Evolutionary conservation across 2,329 filamentous ascomycete genomes (phyloP).

Genomic region (Monosporascus sp.): DNA sequence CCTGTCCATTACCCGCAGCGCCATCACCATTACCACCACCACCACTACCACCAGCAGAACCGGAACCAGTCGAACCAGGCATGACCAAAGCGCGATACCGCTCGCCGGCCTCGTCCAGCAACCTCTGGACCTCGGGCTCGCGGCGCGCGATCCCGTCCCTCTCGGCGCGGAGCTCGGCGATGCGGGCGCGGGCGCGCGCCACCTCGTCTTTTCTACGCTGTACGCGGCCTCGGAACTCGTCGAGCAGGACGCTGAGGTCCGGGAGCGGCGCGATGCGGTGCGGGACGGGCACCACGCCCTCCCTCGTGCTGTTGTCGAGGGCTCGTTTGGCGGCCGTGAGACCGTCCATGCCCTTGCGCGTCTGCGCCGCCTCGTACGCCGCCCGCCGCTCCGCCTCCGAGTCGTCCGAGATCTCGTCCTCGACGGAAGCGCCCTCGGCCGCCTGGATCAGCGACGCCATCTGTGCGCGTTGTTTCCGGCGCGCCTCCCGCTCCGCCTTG

Average conservation of each 20-base stretch:
- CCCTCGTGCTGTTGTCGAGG: slow-evolving; percentile 16
- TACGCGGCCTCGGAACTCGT: slow-evolving; percentile 53
- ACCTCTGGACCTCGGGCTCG: slow-evolving; percentile 72
- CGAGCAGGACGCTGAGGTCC: slow-evolving; percentile 64
- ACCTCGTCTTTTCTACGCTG: slow-evolving; percentile 55
- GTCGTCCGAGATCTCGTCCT: slow-evolving; percentile 59
- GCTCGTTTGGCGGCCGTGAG: slow-evolving; percentile 39
- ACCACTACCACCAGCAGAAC: background rate
- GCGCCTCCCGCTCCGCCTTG: slow-evolving; percentile 70
- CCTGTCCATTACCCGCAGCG: background rate
- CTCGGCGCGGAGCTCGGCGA: slow-evolving; percentile 56
- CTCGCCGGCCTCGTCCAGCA: slow-evolving; percentile 76
- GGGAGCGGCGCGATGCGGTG: slow-evolving; percentile 75
- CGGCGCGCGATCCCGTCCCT: slow-evolving; percentile 58
- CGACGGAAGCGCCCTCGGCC: slow-evolving; percentile 51
- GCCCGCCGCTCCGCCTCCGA: slow-evolving; percentile 66
- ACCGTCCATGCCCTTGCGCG: slow-evolving; percentile 78
- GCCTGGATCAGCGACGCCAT: slow-evolving; percentile 80
- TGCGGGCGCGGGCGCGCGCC: slow-evolving; percentile 42
- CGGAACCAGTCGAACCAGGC: slow-evolving; percentile 2
- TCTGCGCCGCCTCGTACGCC: slow-evolving; percentile 84
- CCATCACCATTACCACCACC: background rate
- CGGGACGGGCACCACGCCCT: slow-evolving; percentile 50
- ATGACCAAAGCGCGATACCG: slow-evolving; percentile 46
- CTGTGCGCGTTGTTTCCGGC: slow-evolving; percentile 60